These are phyloP conservation scores for Gonium pectorale DNA, from an alignment of 139 green algal species.

Conservation along the genomic window DNA sequence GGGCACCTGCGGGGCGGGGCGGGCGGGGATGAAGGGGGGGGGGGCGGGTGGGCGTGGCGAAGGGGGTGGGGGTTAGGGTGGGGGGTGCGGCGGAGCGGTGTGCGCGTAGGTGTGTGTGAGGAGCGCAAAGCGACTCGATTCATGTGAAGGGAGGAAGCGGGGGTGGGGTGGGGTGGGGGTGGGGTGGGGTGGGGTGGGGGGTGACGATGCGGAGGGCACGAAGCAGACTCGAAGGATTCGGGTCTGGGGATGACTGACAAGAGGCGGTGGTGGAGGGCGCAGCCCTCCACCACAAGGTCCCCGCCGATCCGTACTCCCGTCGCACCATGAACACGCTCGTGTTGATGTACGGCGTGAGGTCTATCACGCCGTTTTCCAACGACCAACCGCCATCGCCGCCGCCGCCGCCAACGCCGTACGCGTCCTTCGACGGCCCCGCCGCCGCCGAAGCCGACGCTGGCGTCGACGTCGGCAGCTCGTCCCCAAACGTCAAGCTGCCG, in stretches of 20 bases:
- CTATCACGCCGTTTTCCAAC: constrained; percentile 55
- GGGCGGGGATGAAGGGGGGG: neutral
- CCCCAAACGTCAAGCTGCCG: neutral
- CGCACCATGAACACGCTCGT: constrained; percentile 71
- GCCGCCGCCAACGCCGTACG: constrained; percentile 1
- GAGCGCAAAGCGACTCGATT: too few relatives aligned
- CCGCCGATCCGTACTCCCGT: neutral
- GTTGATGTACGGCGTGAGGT: constrained; percentile 88
- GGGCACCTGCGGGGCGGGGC: constrained; percentile 56
- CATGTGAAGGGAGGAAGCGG: too few relatives aligned
- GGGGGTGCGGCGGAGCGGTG: too few relatives aligned
- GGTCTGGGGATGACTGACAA: too few relatives aligned
- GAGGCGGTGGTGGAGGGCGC: too few relatives aligned
- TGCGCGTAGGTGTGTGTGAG: neutral
- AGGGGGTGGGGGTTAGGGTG: too few relatives aligned
- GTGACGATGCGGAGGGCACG: too few relatives aligned
- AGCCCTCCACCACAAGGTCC: too few relatives aligned
- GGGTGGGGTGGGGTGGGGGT: too few relatives aligned
- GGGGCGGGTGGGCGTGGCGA: neutral
- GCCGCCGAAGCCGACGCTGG: neutral
- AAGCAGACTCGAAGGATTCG: neutral
- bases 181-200: too few relatives aligned
- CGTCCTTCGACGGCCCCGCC: neutral
- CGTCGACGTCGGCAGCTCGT: neutral
- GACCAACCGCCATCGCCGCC: neutral